phyloP scores from a whole-genome alignment of 2,329 filamentous ascomycete species.

The Bipolaris victoriae region DNA sequence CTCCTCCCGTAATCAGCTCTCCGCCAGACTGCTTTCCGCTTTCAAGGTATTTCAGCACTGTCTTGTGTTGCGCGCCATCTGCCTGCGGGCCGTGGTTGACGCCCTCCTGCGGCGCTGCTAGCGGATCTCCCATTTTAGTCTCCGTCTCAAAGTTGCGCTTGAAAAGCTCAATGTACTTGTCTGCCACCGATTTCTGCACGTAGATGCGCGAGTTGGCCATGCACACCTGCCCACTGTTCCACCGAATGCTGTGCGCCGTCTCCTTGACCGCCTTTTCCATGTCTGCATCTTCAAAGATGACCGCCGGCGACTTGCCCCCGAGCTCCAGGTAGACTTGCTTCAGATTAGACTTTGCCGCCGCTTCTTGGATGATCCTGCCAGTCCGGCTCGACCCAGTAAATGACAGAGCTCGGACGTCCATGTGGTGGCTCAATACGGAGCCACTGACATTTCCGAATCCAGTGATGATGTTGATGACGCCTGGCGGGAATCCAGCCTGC shows the following conservation, averaged over 20 bases:
- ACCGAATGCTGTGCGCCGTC: slow-evolving; percentile 57
- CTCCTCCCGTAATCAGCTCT: slow-evolving; percentile 40
- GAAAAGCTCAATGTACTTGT: slow-evolving; percentile 52
- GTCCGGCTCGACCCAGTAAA: slow-evolving; percentile 87
- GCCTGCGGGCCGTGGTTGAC: slow-evolving; percentile 65
- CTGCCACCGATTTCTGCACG: slow-evolving; percentile 60
- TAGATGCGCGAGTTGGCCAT: slow-evolving; percentile 65
- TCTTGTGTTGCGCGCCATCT: slow-evolving; percentile 58
- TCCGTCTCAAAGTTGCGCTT: slow-evolving; percentile 41
- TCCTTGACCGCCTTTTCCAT: slow-evolving; percentile 72
- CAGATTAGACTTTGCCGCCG: slow-evolving; percentile 77
- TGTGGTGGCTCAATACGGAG: slow-evolving; percentile 77
- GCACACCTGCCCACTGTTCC: slow-evolving; percentile 65
- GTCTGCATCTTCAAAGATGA: slow-evolving; percentile 79
- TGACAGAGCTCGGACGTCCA: slow-evolving; percentile 79
- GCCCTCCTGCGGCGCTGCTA: slow-evolving; percentile 72
- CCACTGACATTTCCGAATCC: slow-evolving; percentile 79
- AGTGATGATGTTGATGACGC: slow-evolving; percentile 82
- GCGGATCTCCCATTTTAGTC: slow-evolving; percentile 60
- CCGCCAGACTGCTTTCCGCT: slow-evolving; percentile 70
- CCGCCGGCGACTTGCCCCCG: slow-evolving; percentile 85
- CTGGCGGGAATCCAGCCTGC: slow-evolving; percentile 80
- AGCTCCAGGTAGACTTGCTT: slow-evolving; percentile 87
- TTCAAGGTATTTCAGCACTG: slow-evolving; percentile 56
- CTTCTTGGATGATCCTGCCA: slow-evolving; percentile 78